Evolutionary conservation across 371 early-diverging fungal species (phyloP).

Genomic region (Quaeritorhiza haematococci): DNA sequence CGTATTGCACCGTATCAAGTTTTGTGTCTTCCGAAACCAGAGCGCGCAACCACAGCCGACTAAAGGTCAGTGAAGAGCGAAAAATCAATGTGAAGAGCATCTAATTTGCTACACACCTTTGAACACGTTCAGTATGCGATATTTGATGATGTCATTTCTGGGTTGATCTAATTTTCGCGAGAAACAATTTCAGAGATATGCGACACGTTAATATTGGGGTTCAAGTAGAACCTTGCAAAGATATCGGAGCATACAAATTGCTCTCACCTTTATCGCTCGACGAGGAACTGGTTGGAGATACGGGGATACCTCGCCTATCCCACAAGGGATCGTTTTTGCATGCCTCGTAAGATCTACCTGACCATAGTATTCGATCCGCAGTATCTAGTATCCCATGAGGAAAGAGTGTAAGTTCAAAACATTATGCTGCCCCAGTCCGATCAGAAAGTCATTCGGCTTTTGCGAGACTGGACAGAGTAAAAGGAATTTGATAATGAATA

Average conservation of each 20-base stretch:
- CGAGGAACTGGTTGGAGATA: constrained; percentile 7
- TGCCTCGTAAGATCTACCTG: constrained; percentile 21
- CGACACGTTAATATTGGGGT: too few relatives aligned
- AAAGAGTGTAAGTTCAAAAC: neutral
- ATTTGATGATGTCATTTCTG: constrained; percentile 28
- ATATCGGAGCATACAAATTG: too few relatives aligned
- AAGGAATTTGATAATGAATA: too few relatives aligned
- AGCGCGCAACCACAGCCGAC: neutral
- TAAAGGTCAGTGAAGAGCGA: too few relatives aligned
- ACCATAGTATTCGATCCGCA: constrained; percentile 20
- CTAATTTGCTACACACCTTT: constrained; percentile 8
- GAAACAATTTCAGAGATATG: too few relatives aligned
- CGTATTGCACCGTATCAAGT: neutral
- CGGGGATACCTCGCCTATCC: constrained; percentile 1
- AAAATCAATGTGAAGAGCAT: neutral
- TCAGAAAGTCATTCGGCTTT: neutral
- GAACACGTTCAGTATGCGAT: constrained; percentile 35
- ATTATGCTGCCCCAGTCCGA: constrained; percentile 1
- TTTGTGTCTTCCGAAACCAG: neutral
- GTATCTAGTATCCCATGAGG: constrained; percentile 2
- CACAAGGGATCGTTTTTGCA: constrained; percentile 16
- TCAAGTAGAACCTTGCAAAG: too few relatives aligned
- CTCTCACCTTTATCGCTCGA: neutral
- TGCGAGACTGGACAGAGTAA: too few relatives aligned
- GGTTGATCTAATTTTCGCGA: neutral